These are phyloP conservation scores for Datisca glomerata DNA, from an alignment of 306 rosid genomes.

Conservation along the genomic window DNA sequence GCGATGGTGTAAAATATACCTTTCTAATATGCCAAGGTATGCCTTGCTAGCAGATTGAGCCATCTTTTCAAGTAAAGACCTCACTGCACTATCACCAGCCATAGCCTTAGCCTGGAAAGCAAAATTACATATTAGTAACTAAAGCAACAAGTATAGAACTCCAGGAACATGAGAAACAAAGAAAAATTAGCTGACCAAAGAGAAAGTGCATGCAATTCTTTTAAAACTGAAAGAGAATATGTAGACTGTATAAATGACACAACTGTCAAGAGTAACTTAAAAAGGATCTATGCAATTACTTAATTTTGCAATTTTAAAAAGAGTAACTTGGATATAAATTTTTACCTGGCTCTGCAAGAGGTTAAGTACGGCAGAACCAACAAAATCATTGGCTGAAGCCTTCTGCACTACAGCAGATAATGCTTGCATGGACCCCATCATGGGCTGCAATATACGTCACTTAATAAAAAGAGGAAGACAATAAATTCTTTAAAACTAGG, in stretches of 20 bases:
- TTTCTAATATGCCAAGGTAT: constrained; percentile 83
- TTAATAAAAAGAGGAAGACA: too few relatives aligned
- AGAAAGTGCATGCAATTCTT: too few relatives aligned
- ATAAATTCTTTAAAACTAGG: too few relatives aligned
- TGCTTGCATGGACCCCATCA: constrained; percentile 90
- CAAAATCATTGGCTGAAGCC: constrained; percentile 62
- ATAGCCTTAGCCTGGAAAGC: constrained; percentile 87
- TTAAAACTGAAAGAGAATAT: too few relatives aligned
- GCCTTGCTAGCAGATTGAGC: constrained; percentile 87
- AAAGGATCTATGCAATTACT: too few relatives aligned
- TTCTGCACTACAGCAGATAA: constrained; percentile 62
- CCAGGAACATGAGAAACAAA: too few relatives aligned
- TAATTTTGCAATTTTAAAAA: too few relatives aligned
- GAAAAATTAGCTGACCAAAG: too few relatives aligned
- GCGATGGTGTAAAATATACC: constrained; percentile 40
- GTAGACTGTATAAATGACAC: too few relatives aligned
- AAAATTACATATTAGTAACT: constrained; percentile 11
- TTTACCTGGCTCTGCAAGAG: constrained; percentile 90
- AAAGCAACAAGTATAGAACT: neutral
- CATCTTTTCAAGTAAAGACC: constrained; percentile 93
- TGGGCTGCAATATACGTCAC: constrained; percentile 81
- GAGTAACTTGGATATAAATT: neutral
- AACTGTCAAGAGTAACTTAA: too few relatives aligned
- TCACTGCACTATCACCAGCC: constrained; percentile 90
- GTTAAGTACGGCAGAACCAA: constrained; percentile 92